Evolutionary conservation across 768 basidiomycete species (phyloP).

Genomic region (Suillus luteus): DNA sequence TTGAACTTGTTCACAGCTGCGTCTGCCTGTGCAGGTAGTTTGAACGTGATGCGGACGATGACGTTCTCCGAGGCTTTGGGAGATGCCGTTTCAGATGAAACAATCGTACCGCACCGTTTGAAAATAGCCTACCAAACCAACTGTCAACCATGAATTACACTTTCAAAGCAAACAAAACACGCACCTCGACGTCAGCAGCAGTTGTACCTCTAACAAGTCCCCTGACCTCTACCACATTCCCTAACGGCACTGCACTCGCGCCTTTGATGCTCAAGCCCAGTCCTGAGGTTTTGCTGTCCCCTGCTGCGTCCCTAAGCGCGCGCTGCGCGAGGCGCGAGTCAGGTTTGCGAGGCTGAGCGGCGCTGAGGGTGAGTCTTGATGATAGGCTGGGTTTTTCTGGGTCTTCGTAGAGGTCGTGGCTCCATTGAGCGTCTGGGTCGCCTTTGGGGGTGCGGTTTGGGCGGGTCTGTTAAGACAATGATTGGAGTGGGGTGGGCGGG

Average conservation of each 20-base stretch:
- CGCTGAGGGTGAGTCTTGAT: slow-evolving; percentile 52
- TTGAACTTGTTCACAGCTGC: slow-evolving; percentile 75
- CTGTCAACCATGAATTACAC: slow-evolving; percentile 2
- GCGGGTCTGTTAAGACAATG: slow-evolving; percentile 24
- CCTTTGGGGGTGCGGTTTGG: slow-evolving; percentile 63
- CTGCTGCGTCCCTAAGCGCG: slow-evolving; percentile 64
- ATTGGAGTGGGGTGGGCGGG: background rate
- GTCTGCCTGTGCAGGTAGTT: slow-evolving; percentile 58
- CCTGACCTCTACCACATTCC: slow-evolving; percentile 74
- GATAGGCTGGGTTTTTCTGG: slow-evolving; percentile 58
- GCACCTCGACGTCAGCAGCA: slow-evolving; percentile 70
- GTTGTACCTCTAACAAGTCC: slow-evolving; percentile 78
- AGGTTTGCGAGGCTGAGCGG: slow-evolving; percentile 48
- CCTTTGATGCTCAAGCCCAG: slow-evolving; percentile 65
- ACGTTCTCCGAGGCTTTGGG: slow-evolving; percentile 39
- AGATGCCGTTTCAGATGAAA: slow-evolving; percentile 36
- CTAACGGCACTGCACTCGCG: slow-evolving; percentile 49
- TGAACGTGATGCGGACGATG: slow-evolving; percentile 73
- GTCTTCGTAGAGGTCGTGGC: slow-evolving; percentile 69
- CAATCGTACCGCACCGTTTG: slow-evolving; percentile 72
- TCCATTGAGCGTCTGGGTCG: slow-evolving; percentile 66
- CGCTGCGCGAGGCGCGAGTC: slow-evolving; percentile 57
- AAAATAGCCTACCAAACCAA: slow-evolving; percentile 60
- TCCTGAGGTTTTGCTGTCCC: slow-evolving; percentile 18
- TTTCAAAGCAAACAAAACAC: background rate